Percentiles rank a stretch among this genome's conserved stretches.
Evolutionary conservation across 2,329 filamentous ascomycete species (phyloP).

Genomic region (Leptoxyphium fumago): DNA sequence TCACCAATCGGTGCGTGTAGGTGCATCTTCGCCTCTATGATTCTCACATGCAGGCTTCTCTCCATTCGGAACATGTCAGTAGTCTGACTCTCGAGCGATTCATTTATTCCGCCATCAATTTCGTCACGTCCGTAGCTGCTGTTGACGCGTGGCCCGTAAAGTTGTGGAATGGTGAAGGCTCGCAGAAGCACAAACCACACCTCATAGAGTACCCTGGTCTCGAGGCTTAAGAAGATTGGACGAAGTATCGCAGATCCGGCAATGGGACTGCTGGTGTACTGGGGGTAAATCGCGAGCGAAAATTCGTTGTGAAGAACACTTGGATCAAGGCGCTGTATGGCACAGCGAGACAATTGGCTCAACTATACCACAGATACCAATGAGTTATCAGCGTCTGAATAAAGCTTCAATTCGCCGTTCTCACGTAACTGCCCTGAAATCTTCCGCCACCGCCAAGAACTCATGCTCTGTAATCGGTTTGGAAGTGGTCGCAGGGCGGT

Average conservation of each 20-base stretch:
- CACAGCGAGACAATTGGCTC: slow-evolving; percentile 74
- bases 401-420: slow-evolving; percentile 84
- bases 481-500: slow-evolving; percentile 29
- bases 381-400: slow-evolving; percentile 70
- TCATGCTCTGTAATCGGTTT: slow-evolving; percentile 41
- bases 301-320: slow-evolving; percentile 87
- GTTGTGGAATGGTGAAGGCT: slow-evolving; percentile 80
- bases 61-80: slow-evolving; percentile 54
- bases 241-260: slow-evolving; percentile 56
- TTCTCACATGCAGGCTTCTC: slow-evolving; percentile 41
- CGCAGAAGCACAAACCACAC: slow-evolving; percentile 91
- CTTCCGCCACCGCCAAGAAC: slow-evolving; percentile 60
- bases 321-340: slow-evolving; percentile 76
- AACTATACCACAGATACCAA: slow-evolving; percentile 74
- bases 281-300: slow-evolving; percentile 89
- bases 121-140: slow-evolving; percentile 26
- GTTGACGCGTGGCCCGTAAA: slow-evolving; percentile 51
- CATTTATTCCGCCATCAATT: slow-evolving; percentile 5
- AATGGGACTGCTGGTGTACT: slow-evolving; percentile 64
- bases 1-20: slow-evolving; percentile 14
- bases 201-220: slow-evolving; percentile 81
- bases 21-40: slow-evolving; percentile 47
- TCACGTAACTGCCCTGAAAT: slow-evolving; percentile 91
- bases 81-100: slow-evolving; percentile 21
- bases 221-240: slow-evolving; percentile 80